Evolutionary conservation across 805 yeast genomes (phyloP).

Genomic region (Metschnikowia continentalis): DNA sequence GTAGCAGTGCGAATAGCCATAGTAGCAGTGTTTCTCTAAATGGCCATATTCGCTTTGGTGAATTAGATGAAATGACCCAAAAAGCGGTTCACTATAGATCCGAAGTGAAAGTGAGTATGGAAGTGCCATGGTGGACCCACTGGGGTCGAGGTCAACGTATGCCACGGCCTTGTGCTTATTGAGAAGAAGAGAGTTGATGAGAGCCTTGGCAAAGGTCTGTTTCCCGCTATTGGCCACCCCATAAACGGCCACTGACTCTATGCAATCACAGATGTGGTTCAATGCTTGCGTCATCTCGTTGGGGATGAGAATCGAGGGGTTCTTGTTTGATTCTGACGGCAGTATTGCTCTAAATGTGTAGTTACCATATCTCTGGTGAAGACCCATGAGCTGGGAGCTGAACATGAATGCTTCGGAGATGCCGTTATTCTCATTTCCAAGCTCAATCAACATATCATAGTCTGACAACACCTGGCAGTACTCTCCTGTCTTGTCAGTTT

Average conservation of each 20-base stretch:
- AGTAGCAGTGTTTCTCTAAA: slow-evolving; percentile 28
- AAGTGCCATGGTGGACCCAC: slow-evolving; percentile 73
- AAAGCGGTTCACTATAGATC: slow-evolving; percentile 22
- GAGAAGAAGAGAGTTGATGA: slow-evolving; percentile 47
- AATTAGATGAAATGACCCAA: slow-evolving; percentile 27
- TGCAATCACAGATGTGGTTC: slow-evolving; percentile 8
- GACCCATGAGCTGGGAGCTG: slow-evolving; percentile 43
- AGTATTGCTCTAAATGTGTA: slow-evolving; percentile 13
- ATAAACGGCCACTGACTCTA: slow-evolving; percentile 37
- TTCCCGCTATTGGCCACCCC: slow-evolving; percentile 82
- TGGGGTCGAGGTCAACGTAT: slow-evolving; percentile 80
- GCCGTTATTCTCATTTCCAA: slow-evolving; percentile 39
- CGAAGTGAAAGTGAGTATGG: slow-evolving; percentile 69
- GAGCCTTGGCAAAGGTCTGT: slow-evolving; percentile 58
- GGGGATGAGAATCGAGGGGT: slow-evolving; percentile 7
- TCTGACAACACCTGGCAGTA: slow-evolving; percentile 24
- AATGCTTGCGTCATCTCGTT: slow-evolving; percentile 3
- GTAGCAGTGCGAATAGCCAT: slow-evolving; percentile 69
- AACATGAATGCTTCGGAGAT: slow-evolving; percentile 41
- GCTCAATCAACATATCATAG: slow-evolving; percentile 40
- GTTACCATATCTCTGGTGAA: slow-evolving; percentile 15
- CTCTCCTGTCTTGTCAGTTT: slow-evolving; percentile 15
- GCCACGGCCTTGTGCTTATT: slow-evolving; percentile 31
- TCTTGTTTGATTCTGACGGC: neutral
- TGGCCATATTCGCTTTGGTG: slow-evolving; percentile 8